Evolutionary conservation across 768 basidiomycete genomes (phyloP).

Genomic region (Neoboletus brunneissimus): DNA sequence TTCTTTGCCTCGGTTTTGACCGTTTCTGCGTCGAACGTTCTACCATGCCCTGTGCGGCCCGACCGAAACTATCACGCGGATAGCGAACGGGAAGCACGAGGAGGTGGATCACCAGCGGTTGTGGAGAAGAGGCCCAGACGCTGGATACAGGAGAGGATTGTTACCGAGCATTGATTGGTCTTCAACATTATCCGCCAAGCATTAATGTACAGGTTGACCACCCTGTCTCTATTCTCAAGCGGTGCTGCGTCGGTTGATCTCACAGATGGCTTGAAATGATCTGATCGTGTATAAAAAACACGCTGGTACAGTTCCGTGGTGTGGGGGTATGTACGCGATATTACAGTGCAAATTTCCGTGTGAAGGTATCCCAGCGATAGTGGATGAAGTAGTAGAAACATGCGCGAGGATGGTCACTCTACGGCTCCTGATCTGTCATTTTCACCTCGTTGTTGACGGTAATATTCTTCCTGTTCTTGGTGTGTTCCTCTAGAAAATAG

Average conservation of each 20-base stretch:
- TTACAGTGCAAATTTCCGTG: conserved; percentile 32
- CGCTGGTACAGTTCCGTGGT: conserved; percentile 22
- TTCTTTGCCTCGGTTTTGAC: conserved; percentile 77
- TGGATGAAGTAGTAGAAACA: conserved; percentile 2
- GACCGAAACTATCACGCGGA: conserved; percentile 60
- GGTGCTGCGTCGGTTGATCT: background rate
- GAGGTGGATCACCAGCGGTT: conserved; percentile 35
- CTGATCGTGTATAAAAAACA: conserved; percentile 21
- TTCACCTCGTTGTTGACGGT: conserved; percentile 39
- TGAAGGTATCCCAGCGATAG: conserved; percentile 19
- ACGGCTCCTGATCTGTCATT: conserved; percentile 12
- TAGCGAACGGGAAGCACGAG: conserved; percentile 34
- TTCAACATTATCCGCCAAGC: background rate
- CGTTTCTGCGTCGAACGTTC: conserved; percentile 73
- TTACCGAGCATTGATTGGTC: conserved; percentile 15
- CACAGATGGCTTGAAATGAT: background rate
- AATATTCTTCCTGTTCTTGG: conserved; percentile 59
- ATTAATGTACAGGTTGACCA: background rate
- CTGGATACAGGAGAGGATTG: conserved; percentile 75
- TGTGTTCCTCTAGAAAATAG: conserved; percentile 49
- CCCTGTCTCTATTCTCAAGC: background rate
- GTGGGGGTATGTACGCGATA: conserved; percentile 23
- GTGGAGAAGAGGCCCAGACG: conserved; percentile 64
- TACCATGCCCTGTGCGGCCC: conserved; percentile 76
- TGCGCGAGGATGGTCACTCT: conserved; percentile 18